Conservation (phyloP, 2,329 filamentous ascomycete genomes). For the Trichoderma brevicompactum region DNA sequence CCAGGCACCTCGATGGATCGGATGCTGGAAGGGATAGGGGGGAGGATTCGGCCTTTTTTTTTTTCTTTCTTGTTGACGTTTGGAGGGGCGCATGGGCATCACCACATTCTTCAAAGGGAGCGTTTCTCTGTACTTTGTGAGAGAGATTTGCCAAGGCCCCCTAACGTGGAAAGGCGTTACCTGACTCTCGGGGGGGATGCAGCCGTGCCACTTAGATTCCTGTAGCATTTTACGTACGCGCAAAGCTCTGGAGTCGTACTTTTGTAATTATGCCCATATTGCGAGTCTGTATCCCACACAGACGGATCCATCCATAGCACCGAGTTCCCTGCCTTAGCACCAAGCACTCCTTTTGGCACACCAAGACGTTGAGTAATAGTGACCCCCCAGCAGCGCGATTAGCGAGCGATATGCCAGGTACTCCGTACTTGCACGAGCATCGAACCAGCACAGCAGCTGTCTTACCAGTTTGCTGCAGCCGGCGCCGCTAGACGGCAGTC, state of each 20-base stretch:
- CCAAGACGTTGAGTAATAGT: constrained; percentile 8
- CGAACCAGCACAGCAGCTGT: not conserved
- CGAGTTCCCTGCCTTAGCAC: not conserved
- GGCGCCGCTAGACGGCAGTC: not conserved
- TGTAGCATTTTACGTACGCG: constrained; percentile 9
- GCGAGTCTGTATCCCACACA: constrained; percentile 3
- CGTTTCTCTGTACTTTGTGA: not conserved
- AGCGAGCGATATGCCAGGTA: constrained; percentile 6
- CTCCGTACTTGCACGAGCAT: not conserved
- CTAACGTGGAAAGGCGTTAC: not conserved
- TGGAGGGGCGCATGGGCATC: no score
- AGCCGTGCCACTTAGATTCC: constrained; percentile 1
- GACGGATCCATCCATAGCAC: not conserved
- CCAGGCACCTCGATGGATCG: constrained; percentile 8
- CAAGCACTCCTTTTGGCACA: not conserved
- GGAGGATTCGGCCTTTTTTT: not conserved
- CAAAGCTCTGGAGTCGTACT: constrained; percentile 1
- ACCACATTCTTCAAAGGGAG: no score
- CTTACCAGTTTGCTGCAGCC: not conserved
- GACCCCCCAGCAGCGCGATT: constrained; percentile 12
- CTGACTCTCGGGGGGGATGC: not conserved
- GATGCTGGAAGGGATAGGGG: not conserved
- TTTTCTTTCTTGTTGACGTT: no score
- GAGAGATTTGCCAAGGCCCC: not conserved
- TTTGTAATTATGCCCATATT: constrained; percentile 4